These are phyloP conservation scores for Wickerhamiella qilinensis DNA, from an alignment of 805 yeast genomes.

Conservation along the genomic window DNA sequence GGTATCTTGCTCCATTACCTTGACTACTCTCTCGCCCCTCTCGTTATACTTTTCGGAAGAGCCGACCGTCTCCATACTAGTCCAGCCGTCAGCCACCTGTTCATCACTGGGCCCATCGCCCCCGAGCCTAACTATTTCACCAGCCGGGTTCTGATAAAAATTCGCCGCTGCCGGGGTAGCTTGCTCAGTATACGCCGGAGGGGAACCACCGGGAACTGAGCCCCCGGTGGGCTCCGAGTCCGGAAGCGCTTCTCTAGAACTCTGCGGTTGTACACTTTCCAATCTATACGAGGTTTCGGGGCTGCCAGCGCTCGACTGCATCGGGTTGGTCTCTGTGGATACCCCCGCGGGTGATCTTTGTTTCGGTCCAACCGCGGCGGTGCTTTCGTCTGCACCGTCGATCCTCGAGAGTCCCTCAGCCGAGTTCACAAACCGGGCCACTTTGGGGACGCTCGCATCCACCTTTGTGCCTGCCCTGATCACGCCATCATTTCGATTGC, in stretches of 20 bases:
- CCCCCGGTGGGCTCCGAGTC: background rate
- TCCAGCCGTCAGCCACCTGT: conserved; percentile 51
- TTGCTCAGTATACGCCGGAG: background rate
- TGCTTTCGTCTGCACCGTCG: background rate
- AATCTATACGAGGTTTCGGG: background rate
- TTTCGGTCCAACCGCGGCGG: background rate
- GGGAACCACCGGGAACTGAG: background rate
- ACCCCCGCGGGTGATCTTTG: too few relatives aligned
- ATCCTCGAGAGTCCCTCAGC: background rate
- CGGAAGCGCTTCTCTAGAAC: background rate
- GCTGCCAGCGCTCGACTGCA: too few relatives aligned
- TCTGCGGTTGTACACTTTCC: too few relatives aligned
- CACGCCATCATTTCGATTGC: conserved; percentile 12
- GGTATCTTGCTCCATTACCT: conserved; percentile 14
- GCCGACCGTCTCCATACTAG: conserved; percentile 71
- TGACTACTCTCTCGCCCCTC: conserved; percentile 30
- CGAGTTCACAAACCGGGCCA: conserved; percentile 10
- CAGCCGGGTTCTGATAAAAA: conserved; percentile 13
- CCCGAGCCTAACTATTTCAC: conserved; percentile 10
- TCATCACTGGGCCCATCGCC: conserved; percentile 9
- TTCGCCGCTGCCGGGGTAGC: background rate
- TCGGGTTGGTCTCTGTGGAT: too few relatives aligned
- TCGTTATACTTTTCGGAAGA: conserved; percentile 67
- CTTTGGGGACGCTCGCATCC: conserved; percentile 11
- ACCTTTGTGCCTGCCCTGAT: conserved; percentile 8